Base-by-base conservation (phyloP, 1,284 basidiomycete species). In the Boletus semigastroideus region DNA sequence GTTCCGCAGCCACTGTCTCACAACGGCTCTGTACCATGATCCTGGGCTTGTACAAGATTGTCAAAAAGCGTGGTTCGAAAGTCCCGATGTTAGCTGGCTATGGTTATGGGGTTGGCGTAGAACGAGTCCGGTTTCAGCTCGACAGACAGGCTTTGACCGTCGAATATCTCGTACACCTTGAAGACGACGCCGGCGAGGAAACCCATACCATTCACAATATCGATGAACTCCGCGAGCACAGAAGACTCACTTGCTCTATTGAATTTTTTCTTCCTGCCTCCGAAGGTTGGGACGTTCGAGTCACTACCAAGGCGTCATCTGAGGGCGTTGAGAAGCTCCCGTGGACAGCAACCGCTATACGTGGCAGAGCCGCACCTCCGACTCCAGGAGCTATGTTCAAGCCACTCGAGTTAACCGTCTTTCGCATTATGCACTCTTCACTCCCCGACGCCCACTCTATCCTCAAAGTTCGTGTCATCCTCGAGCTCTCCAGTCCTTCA, bases 211-310 rank as follows among this genome's bases (percentile, higher is more conserved):
- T 51, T 39, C 79, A 77, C 11, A 85, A 84, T 52, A 68, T 89
- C 8, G 78, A 84, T 54, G 76, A 79, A 5, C 62, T 84, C 41
- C 79, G 80, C 33, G 88, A 91, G 60, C 77, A 83, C 51, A 74
- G 79, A 50, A 77, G 87, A 40, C 73, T 92, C 16, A 85, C 85
- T 13, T 78, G 92, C 28, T 82, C 87, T 0, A 75, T 97, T 42
- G 92, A 97, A 71, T 88, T 91, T 60, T 73, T 84, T 5, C 70
- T 99, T 17, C 89, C 92, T 3, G 79, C 84, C 1, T 72, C 77
- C 5, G 85, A 94, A 59, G 92, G 93, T 9, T 99, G 96, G 96
- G 94, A 98, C 63, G 83, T 96, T 0, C 90, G 89, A 59, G 75
- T 83, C 51, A 81, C 80, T 46, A 85, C 82, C 52, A 87, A 76